These are phyloP conservation scores for Neurospora sp. DNA, from an alignment of 495 filamentous ascomycete genomes.

Conservation along the genomic window DNA sequence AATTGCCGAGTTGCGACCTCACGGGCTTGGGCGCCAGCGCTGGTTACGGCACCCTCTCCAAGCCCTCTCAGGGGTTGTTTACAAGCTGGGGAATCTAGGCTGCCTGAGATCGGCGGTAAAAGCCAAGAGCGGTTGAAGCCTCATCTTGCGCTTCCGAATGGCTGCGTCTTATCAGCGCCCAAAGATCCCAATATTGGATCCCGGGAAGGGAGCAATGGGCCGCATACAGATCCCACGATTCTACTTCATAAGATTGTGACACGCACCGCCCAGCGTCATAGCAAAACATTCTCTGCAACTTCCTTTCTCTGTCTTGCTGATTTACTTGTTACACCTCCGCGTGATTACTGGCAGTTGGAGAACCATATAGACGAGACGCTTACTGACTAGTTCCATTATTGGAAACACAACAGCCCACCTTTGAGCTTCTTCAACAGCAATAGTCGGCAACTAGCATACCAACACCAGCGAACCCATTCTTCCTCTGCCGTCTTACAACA, in stretches of 20 bases:
- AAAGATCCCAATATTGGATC: neutral
- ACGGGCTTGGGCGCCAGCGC: neutral
- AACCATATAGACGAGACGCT: neutral
- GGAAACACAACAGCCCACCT: constrained; percentile 8
- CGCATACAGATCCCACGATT: neutral
- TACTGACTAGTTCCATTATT: neutral
- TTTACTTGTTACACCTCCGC: neutral
- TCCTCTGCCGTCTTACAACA: constrained; percentile 7
- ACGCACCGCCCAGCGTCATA: neutral
- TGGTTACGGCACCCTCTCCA: neutral
- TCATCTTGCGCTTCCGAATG: neutral
- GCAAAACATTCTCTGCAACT: neutral
- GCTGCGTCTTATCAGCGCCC: neutral
- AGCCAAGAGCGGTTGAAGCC: neutral
- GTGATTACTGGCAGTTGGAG: neutral
- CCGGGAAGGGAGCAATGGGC: neutral
- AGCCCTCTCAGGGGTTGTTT: neutral
- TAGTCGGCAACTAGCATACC: neutral
- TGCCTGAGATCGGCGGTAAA: neutral
- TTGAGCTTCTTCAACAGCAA: constrained; percentile 11
- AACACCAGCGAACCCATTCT: constrained; percentile 11
- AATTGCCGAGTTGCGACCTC: neutral
- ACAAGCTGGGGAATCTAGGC: neutral
- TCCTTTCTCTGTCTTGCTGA: neutral
- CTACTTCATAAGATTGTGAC: neutral